phyloP scores from a whole-genome alignment of 208 protist genomes.

The Naegleria gruberi region DNA sequence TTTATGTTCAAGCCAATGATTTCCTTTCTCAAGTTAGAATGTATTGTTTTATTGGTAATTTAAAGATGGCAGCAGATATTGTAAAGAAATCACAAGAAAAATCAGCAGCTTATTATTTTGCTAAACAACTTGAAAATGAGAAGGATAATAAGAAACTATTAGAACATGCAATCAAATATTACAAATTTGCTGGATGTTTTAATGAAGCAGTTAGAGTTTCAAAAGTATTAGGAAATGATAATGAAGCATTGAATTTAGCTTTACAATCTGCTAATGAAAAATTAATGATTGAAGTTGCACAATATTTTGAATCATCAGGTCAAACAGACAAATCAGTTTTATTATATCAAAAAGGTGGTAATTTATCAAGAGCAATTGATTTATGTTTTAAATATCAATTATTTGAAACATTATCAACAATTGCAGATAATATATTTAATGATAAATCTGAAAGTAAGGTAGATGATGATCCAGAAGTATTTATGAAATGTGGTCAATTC shows the following conservation, averaged over 20 bases:
- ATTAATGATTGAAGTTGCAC: constrained; percentile 73
- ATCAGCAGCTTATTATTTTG: constrained; percentile 82
- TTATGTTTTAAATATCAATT: constrained; percentile 76
- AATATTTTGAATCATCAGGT: constrained; percentile 69
- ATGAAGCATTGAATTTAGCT: constrained; percentile 61
- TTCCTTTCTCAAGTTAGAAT: constrained; percentile 76
- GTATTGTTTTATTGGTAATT: constrained; percentile 58
- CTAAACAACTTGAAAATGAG: constrained; percentile 67
- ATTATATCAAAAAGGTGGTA: constrained; percentile 83
- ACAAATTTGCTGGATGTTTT: constrained; percentile 65
- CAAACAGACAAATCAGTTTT: constrained; percentile 76
- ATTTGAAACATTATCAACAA: constrained; percentile 78
- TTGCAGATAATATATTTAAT: constrained; percentile 65
- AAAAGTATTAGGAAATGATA: constrained; percentile 52
- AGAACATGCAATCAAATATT: constrained; percentile 73
- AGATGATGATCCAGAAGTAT: constrained; percentile 66
- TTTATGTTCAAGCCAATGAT: constrained; percentile 76
- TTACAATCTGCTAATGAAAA: constrained; percentile 58
- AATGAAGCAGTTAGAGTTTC: constrained; percentile 75
- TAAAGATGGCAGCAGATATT: constrained; percentile 70
- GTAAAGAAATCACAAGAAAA: constrained; percentile 56
- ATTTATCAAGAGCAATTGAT: constrained; percentile 73
- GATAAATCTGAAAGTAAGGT: constrained; percentile 30
- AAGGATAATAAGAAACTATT: constrained; percentile 44
- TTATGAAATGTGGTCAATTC: constrained; percentile 75